Conservation (phyloP, 1,139 yeast genomes). For the Pichia sp. region DNA sequence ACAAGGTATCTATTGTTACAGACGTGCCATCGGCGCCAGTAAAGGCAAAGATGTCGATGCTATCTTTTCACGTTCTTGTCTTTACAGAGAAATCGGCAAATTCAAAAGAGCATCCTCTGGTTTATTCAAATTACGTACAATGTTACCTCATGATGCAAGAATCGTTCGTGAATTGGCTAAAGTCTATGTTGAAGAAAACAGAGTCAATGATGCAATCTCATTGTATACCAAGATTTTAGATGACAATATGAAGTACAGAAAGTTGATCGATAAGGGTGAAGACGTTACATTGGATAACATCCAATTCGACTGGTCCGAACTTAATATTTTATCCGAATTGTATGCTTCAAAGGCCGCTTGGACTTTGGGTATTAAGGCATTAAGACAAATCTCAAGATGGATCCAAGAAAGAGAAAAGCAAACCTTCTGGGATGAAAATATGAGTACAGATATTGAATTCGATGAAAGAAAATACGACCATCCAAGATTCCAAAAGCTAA, state of each 20-base stretch:
- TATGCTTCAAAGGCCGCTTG: conserved; percentile 68
- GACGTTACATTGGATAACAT: conserved; percentile 29
- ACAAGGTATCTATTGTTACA: conserved; percentile 83
- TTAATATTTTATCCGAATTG: conserved; percentile 80
- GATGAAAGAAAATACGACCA: conserved; percentile 61
- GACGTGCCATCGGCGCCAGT: conserved; percentile 66
- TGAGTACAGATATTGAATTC: conserved; percentile 73
- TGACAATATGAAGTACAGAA: conserved; percentile 43
- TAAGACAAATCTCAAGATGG: conserved; percentile 81
- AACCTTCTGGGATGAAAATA: conserved; percentile 77
- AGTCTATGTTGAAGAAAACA: conserved; percentile 70
- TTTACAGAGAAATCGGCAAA: conserved; percentile 65
- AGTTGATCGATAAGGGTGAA: conserved; percentile 23
- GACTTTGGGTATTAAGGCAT: conserved; percentile 58
- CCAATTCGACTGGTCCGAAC: conserved; percentile 80
- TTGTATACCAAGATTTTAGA: conserved; percentile 69
- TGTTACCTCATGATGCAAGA: conserved; percentile 60
- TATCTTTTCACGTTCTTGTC: conserved; percentile 57
- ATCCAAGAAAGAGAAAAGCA: conserved; percentile 70
- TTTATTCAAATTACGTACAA: conserved; percentile 57
- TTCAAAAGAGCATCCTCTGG: conserved; percentile 75
- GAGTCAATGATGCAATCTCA: conserved; percentile 77
- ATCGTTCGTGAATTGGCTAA: conserved; percentile 75
- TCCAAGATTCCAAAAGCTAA: conserved; percentile 39
- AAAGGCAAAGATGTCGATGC: conserved; percentile 50